A percentile compares a stretch with the other conserved stretches of the same genome.
Conservation (phyloP, 176 grass and related monocot species). For the Triticum monococcum region DNA sequence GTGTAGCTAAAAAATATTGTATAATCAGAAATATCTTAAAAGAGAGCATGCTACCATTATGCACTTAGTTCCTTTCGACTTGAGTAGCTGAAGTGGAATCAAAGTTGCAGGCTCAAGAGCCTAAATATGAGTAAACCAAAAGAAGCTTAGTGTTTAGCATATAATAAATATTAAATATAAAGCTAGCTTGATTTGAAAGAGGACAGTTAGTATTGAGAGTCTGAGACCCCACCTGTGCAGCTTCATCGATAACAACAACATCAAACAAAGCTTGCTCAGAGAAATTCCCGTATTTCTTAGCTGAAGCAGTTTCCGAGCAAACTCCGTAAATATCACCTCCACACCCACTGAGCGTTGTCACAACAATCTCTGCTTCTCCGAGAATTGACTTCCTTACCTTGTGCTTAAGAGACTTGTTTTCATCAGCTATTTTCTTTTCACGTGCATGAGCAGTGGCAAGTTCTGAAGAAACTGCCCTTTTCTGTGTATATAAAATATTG, state of each 20-base stretch:
- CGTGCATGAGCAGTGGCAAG: constrained; percentile 73
- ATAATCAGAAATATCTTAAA: neutral
- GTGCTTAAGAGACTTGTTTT: constrained; percentile 71
- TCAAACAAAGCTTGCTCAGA: constrained; percentile 90
- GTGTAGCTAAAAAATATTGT: constrained; percentile 15
- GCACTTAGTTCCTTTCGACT: constrained; percentile 96
- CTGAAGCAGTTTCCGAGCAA: constrained; percentile 77
- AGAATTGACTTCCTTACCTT: constrained; percentile 92
- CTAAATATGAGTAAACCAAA: constrained; percentile 46
- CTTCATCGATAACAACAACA: constrained; percentile 95
- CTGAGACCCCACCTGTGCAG: constrained; percentile 60
- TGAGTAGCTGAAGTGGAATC: constrained; percentile 96
- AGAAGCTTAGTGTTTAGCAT: constrained; percentile 21
- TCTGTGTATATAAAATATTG: constrained; percentile 81
- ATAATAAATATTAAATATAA: constrained; percentile 10
- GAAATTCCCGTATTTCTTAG: constrained; percentile 71
- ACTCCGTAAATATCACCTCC: constrained; percentile 92
- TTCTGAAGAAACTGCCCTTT: constrained; percentile 73
- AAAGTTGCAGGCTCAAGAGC: constrained; percentile 96
- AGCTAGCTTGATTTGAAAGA: constrained; percentile 18
- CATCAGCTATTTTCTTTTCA: constrained; percentile 82
- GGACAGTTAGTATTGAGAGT: neutral
- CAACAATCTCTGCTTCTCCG: constrained; percentile 88
- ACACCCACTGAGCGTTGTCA: constrained; percentile 91
- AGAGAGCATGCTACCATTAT: constrained; percentile 62